Evolutionary conservation across 192 early-diverging fungal genomes (phyloP).

Genomic region (Coemansia furcata): DNA sequence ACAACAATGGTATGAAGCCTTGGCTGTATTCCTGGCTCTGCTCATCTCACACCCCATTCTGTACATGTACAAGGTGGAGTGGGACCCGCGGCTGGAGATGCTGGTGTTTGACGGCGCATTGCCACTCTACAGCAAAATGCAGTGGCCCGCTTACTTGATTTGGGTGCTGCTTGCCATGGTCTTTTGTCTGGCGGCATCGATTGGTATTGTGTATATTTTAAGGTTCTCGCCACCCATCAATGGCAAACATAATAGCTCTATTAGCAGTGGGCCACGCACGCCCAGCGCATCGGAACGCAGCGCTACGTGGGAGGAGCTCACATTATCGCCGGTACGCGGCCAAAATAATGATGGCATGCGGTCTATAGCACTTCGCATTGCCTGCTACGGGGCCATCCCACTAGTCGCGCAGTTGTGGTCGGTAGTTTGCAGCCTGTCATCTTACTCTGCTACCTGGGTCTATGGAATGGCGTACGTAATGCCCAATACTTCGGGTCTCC

Average conservation of each 20-base stretch:
- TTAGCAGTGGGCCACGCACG: background rate
- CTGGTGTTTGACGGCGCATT: background rate
- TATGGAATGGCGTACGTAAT: constrained; percentile 11
- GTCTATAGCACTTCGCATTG: constrained; percentile 9
- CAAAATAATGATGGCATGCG: background rate
- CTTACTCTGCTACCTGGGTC: constrained; percentile 10
- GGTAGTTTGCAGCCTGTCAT: constrained; percentile 10
- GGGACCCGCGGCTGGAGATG: background rate
- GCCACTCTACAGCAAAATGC: background rate
- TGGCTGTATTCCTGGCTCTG: background rate
- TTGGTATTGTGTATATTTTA: background rate
- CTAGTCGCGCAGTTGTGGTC: constrained; percentile 19
- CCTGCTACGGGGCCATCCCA: constrained; percentile 10
- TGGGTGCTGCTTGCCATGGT: constrained; percentile 5
- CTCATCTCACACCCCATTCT: constrained; percentile 21
- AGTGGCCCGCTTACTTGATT: constrained; percentile 9
- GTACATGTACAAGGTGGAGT: constrained; percentile 14
- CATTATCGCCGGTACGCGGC: background rate
- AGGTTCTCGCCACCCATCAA: background rate
- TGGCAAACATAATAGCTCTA: background rate
- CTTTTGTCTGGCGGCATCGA: background rate
- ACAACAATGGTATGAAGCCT: constrained; percentile 13
- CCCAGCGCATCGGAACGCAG: constrained; percentile 5
- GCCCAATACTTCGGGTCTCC: constrained; percentile 19
- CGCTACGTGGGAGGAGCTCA: constrained; percentile 11